A percentile compares a stretch with the other conserved stretches of the same genome.
phyloP scores from a whole-genome alignment of 1,284 basidiomycete genomes.

The Thecaphora thlaspeos region DNA sequence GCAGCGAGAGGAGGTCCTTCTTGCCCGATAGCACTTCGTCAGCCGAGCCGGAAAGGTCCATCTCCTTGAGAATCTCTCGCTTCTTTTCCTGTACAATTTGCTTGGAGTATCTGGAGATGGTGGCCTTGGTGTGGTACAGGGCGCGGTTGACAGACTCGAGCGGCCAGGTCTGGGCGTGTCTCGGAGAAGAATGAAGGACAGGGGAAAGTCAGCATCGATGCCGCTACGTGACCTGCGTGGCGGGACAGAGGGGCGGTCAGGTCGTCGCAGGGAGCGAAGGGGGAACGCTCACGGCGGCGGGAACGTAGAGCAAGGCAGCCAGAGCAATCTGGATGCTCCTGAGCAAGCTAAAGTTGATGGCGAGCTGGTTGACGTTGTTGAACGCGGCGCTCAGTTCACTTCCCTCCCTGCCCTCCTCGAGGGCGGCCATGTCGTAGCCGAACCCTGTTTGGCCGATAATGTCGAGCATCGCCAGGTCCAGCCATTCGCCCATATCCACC shows the following conservation, averaged over 20 bases:
- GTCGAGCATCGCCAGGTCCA: slow-evolving; percentile 43
- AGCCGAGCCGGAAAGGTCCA: neutral
- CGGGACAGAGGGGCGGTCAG: neutral
- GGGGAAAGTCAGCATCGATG: neutral
- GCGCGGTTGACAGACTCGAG: slow-evolving; percentile 21
- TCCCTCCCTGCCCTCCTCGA: slow-evolving; percentile 34
- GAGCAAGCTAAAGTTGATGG: slow-evolving; percentile 26
- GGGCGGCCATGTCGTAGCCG: slow-evolving; percentile 36
- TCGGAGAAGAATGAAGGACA: neutral
- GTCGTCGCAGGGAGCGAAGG: neutral
- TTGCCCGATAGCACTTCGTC: slow-evolving; percentile 19
- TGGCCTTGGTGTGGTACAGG: slow-evolving; percentile 17
- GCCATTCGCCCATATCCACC: slow-evolving; percentile 38
- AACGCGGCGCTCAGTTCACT: slow-evolving; percentile 21
- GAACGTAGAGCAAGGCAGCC: slow-evolving; percentile 16
- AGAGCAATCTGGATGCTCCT: slow-evolving; percentile 24
- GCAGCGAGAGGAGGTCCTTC: slow-evolving; percentile 26
- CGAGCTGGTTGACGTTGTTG: slow-evolving; percentile 27
- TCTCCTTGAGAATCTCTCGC: slow-evolving; percentile 4
- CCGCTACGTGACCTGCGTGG: no score
- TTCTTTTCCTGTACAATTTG: slow-evolving; percentile 18
- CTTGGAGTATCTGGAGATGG: slow-evolving; percentile 25
- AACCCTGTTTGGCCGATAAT: slow-evolving; percentile 56
- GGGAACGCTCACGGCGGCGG: slow-evolving; percentile 2
- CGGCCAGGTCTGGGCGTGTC: slow-evolving; percentile 10